Percentiles rank a stretch among this genome's conserved stretches.
Conservation (phyloP, 495 filamentous ascomycete genomes). For the Cercophora scortea region DNA sequence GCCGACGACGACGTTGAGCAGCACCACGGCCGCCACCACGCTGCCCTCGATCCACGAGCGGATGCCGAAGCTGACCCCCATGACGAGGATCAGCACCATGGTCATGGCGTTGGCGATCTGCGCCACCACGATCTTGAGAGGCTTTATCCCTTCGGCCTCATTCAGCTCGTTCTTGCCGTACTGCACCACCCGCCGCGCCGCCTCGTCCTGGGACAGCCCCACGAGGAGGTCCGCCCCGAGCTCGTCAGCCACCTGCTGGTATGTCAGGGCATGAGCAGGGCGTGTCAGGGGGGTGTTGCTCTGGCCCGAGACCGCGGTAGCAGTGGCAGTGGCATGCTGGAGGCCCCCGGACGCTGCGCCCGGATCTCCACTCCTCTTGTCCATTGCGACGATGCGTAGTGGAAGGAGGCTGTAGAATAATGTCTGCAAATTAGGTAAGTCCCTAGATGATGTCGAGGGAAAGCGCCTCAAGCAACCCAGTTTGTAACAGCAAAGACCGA, state of each 20-base stretch:
- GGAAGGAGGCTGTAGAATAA: not conserved
- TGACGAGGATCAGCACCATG: slow-evolving; percentile 66
- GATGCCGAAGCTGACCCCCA: slow-evolving; percentile 76
- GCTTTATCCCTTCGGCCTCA: slow-evolving; percentile 40
- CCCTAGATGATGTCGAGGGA: no score
- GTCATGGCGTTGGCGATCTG: slow-evolving; percentile 49
- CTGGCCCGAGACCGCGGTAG: slow-evolving; percentile 46
- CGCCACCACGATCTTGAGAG: slow-evolving; percentile 45
- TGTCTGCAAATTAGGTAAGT: no score
- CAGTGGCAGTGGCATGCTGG: no score
- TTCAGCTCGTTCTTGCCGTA: slow-evolving; percentile 44
- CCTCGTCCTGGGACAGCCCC: slow-evolving; percentile 31
- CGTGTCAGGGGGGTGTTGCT: slow-evolving; percentile 44
- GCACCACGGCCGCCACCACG: slow-evolving; percentile 71
- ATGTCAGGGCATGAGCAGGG: slow-evolving; percentile 58
- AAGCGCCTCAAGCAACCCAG: no score
- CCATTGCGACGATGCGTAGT: not conserved
- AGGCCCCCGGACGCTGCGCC: not conserved
- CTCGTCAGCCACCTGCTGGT: slow-evolving; percentile 46
- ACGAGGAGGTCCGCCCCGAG: slow-evolving; percentile 48
- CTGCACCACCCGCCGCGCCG: slow-evolving; percentile 31
- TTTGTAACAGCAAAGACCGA: no score
- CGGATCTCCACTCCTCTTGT: not conserved
- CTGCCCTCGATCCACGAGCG: slow-evolving; percentile 78
- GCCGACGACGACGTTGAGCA: slow-evolving; percentile 67